These are phyloP conservation scores for Dioszegia crocea DNA, from an alignment of 768 basidiomycete genomes.

Conservation along the genomic window DNA sequence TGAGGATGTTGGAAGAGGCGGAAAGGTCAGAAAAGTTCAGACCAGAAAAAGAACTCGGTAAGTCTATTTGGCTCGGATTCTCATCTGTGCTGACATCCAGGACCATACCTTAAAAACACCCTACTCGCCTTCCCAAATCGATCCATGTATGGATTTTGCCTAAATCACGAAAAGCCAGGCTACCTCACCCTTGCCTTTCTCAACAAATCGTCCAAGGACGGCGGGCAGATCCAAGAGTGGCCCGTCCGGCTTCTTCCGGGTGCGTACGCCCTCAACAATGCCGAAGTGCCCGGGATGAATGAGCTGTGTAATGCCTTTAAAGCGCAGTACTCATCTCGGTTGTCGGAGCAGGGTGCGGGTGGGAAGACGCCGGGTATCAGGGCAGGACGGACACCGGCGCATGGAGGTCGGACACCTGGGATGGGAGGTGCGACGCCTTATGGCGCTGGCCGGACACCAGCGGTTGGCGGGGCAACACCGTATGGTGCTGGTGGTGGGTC, in stretches of 20 bases:
- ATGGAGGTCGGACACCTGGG: conserved; percentile 33
- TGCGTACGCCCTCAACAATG: conserved; percentile 78
- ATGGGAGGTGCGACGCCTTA: conserved; percentile 12
- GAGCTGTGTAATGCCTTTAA: conserved; percentile 98
- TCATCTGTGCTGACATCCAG: conserved; percentile 52
- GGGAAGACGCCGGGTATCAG: conserved; percentile 46
- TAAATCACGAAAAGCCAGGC: conserved; percentile 83
- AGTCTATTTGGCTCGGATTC: conserved; percentile 47
- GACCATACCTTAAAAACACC: conserved; percentile 80
- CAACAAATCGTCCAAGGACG: conserved; percentile 70
- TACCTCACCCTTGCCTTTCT: conserved; percentile 92
- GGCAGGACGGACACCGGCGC: conserved; percentile 34
- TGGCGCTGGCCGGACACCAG: conserved; percentile 21
- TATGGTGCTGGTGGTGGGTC: too few relatives aligned
- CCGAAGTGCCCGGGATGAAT: conserved; percentile 81
- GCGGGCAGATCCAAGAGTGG: conserved; percentile 82
- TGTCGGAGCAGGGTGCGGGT: conserved; percentile 34
- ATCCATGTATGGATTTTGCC: conserved; percentile 91
- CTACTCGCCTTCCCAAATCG: conserved; percentile 88
- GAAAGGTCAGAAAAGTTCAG: conserved; percentile 95
- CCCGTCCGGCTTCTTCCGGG: conserved; percentile 49
- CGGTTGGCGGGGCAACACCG: conserved; percentile 9
- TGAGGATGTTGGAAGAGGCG: conserved; percentile 85
- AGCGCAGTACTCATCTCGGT: conserved; percentile 50
- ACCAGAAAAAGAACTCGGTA: conserved; percentile 83